Base-by-base conservation (phyloP, 108 stramenopile species). In the Licmophora abbreviata region DNA sequence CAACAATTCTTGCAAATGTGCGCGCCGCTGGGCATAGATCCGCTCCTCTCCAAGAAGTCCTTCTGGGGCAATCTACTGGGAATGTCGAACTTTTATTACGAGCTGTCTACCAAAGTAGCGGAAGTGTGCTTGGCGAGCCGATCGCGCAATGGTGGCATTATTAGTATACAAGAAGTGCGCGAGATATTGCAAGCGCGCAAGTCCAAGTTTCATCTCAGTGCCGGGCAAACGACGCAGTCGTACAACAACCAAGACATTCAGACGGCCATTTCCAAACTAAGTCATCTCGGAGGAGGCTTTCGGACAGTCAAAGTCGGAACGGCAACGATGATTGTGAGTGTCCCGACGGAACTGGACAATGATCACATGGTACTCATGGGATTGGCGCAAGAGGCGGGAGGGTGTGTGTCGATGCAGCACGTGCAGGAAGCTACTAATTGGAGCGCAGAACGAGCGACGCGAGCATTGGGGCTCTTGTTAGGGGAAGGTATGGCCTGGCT, bases 51-150 rank as follows among this genome's bases (percentile, higher is more conserved):
- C 3, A 67, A 73, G 43, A 86, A 86, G 50, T 57, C 66, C 10
- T 88, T 93, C 57, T 93, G 89, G 89, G 72, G 67, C 11, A 46
- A 31, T 32, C 40, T 76, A 37, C 55, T 79, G 30, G 77, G 71
- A 15, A 71, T 79, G 40, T 97, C 97, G 2, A 94, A 97, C 48
- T 99, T 95, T 59, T 99, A 97, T 71, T 97, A 94, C 72, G 97
- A 98, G 61, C 69, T 99, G n/a, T 81, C 93, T 20, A 92, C 97
- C 34, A 96, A 99, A 60, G 93, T 96, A 26, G 86, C 94, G 0
- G 95, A 98, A 56, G 81, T 92, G 10, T 93, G 96, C 52, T 58
- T 94, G 34, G 85, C 92, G 7, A 93, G 90, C 43, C 58, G 93
- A 35, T 56, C 80, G 2, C 56, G 73, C 12, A 98, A 98, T 68